Base-by-base conservation (phyloP, 139 green algal species). In the Pycnococcus provasolii region DNA sequence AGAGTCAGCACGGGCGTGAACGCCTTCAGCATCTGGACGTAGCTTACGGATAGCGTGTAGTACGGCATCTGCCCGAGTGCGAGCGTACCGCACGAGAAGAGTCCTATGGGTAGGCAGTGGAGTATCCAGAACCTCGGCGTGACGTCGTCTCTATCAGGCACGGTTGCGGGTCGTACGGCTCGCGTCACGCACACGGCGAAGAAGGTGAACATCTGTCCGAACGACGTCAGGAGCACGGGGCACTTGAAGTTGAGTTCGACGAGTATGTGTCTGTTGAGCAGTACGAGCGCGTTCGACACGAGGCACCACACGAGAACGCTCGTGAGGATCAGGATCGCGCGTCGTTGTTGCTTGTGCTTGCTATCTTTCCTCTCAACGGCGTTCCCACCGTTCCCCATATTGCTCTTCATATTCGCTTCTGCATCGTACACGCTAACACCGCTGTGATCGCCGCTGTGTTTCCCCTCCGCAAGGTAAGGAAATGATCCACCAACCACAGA, bases 201-300 rank as follows among this genome's bases (percentile, higher is more conserved):
- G 48, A 54, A 54, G 9, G 48, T 54, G 48, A 11, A 54, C 48
- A 54, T 54, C 26, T 26, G 26, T 26, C 26, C 26, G 26, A 26
- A 26, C 48, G 48, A n/a, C 48, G 11, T 11, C 9, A 54, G 8
- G 48, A 54, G 11, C 9, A 54, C 11, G 9, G 48, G 48, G 11
- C 11, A 54, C 48, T 54, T 11, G 48, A 54, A 54, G 9, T n/a
- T 11, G 9, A 54, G 48, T 8, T 54, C 11, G 48, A 8, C 48
- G 9, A 54, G 48, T 11, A 54, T 11, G 48, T 54, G 11, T 11
- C 11, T 54, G 9, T 54, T 8, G 0, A 54, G 48, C 48, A 54
- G 48, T n/a, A 54, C 72, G 13, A 76, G 58, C 9, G 15, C 5
- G 37, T 60, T 66, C 60, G 76, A 63, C 47, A 26, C 26, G 26